Evolutionary conservation across 345 rosid species (phyloP).

Genomic region (Erodium maritimum): DNA sequence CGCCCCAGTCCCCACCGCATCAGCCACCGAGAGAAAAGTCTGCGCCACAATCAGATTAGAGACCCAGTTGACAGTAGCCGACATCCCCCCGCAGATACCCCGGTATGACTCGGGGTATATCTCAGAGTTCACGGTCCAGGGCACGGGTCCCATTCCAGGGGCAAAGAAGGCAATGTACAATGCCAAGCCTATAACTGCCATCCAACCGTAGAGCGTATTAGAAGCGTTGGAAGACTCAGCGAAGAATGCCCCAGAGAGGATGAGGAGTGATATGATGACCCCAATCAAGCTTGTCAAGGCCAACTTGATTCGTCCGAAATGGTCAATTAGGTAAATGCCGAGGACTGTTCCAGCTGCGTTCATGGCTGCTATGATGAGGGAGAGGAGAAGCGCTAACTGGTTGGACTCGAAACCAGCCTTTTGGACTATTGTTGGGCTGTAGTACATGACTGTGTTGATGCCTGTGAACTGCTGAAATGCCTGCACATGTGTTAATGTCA

Average conservation of each 20-base stretch:
- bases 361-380: constrained; percentile 68
- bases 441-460: constrained; percentile 95
- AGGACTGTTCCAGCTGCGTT: constrained; percentile 80
- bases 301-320: constrained; percentile 61
- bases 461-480: constrained; percentile 98
- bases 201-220: constrained; percentile 46
- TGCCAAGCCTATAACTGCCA: constrained; percentile 66
- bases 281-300: constrained; percentile 76
- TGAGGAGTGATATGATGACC: constrained; percentile 50
- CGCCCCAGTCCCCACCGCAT: constrained; percentile 46
- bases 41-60: constrained; percentile 77
- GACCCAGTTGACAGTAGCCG: constrained; percentile 88
- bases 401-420: constrained; percentile 88
- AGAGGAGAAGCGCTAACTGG: constrained; percentile 69
- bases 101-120: constrained; percentile 80
- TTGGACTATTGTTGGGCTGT: constrained; percentile 94
- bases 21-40: constrained; percentile 59
- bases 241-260: constrained; percentile 66
- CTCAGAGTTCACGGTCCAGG: constrained; percentile 95
- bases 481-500: constrained; percentile 26
- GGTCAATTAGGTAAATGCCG: constrained; percentile 83
- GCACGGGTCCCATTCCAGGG: constrained; percentile 99
- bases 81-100: constrained; percentile 92
- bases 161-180: constrained; percentile 80
- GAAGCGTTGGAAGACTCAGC: constrained; percentile 33